Evolutionary conservation across 345 rosid genomes (phyloP).

Genomic region (Pugionium cornutum): DNA sequence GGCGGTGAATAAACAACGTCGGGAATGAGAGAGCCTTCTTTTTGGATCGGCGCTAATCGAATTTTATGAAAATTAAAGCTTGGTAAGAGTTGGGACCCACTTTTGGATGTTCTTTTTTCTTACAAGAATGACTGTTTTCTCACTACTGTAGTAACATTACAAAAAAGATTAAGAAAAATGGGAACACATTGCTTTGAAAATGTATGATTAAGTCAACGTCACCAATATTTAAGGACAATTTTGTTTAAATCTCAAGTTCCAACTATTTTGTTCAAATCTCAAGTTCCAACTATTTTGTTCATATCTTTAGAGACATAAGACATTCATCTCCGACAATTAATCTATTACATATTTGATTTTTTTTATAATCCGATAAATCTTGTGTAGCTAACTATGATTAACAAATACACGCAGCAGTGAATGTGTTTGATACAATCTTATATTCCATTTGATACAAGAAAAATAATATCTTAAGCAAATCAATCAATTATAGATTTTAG

Average conservation of each 20-base stretch:
- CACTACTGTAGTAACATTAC: background rate
- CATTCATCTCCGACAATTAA: slow-evolving; percentile 22
- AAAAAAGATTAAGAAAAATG: background rate
- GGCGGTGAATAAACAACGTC: background rate
- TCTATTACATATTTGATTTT: slow-evolving; percentile 32
- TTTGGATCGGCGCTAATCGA: background rate
- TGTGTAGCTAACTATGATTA: background rate
- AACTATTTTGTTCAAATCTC: slow-evolving; percentile 25
- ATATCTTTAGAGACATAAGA: slow-evolving; percentile 32
- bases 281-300: slow-evolving; percentile 27
- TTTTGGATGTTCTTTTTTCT: background rate
- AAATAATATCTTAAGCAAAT: slow-evolving; percentile 21
- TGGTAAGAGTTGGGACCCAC: background rate
- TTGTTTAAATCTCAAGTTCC: slow-evolving; percentile 28
- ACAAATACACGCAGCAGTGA: background rate
- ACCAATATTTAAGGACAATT: slow-evolving; percentile 14
- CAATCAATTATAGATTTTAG: slow-evolving; percentile 4
- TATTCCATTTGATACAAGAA: background rate
- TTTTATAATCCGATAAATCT: slow-evolving; percentile 9
- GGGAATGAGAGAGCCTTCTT: no score
- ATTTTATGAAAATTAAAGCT: background rate
- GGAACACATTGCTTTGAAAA: slow-evolving; percentile 7
- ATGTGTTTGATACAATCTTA: background rate
- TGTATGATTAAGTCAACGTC: slow-evolving; percentile 25
- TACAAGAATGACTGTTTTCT: slow-evolving; percentile 7